Base-by-base conservation (phyloP, 2,329 filamentous ascomycete species). In the Colletotrichum viniferum region DNA sequence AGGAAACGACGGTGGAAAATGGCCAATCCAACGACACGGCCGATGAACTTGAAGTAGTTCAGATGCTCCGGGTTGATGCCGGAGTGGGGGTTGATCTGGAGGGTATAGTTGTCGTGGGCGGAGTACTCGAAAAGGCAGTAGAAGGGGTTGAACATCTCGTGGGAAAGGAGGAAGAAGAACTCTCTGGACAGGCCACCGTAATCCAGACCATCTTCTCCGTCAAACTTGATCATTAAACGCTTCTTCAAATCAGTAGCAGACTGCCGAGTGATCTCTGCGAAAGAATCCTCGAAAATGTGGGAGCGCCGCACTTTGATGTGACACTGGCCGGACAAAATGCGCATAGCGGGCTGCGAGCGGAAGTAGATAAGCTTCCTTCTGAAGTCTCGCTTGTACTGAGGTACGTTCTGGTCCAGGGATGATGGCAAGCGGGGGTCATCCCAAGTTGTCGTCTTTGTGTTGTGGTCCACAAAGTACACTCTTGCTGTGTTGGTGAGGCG, bases 121-220 rank as follows among this genome's bases (percentile, higher is more conserved):
- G 97, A 98, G 86, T 99, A 99, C 87, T 99, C 97, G 88, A 99
- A 99, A 69, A 99, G 90, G 84, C 97, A 99, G 88, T 99, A 99
- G 87, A 99, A 99, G 36, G 97, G 97, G 85, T 99, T 99, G 88
- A 99, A 99, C 97, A 99, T 99, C 88, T 99, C 97, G 87, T 99
- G 97, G 18, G 96, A 98, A 71, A 99, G 92, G 55, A 99, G 89
- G 92, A 99, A 99, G 90, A 99, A 99, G 89, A 99, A 99, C 86
- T 99, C 97, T 91, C 96, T 91, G 43, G 97, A 99, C 71, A 99
- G 90, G 90, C 97, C 97, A 84, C 97, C 97, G 82, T 99, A 99
- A 86, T 99, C 97, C 76, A 99, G 88, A 86, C 97, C 97, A 81
- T 99, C 97, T 87, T 99, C 97, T 64, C 97, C 97, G 79, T 99